Conservation (phyloP, 768 basidiomycete species). For the Grammothele lineata region DNA sequence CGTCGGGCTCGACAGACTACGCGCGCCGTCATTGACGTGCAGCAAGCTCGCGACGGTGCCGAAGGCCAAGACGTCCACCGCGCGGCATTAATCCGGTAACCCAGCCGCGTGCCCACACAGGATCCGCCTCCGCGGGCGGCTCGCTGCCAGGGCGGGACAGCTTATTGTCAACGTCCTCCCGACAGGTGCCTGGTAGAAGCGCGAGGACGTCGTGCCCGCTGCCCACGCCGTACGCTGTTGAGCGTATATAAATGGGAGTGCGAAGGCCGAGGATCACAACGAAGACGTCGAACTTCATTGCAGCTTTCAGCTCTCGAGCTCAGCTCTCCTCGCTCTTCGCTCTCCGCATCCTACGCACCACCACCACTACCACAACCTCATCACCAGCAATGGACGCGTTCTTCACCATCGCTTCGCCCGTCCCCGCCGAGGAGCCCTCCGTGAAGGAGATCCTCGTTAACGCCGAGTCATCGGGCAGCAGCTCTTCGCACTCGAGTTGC, state of each 20-base stretch:
- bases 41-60: no score
- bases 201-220: no score
- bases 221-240: no score
- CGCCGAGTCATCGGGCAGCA: conserved; percentile 4
- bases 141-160: neutral
- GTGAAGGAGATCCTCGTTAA: conserved; percentile 8
- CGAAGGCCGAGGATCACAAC: neutral
- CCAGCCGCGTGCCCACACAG: neutral
- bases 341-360: neutral
- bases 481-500: conserved; percentile 1
- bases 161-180: conserved; percentile 1
- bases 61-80: no score
- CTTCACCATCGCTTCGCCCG: conserved; percentile 14
- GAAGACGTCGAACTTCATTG: neutral
- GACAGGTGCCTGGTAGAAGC: neutral
- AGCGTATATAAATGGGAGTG: neutral
- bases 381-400: conserved; percentile 12
- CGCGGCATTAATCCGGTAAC: conserved; percentile 2
- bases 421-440: conserved; percentile 12
- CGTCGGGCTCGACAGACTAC: no score
- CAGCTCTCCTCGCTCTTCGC: conserved; percentile 1
- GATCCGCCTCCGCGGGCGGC: neutral
- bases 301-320: conserved; percentile 1
- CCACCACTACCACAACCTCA: neutral
- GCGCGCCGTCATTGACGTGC: no score